Evolutionary conservation across 495 filamentous ascomycete genomes (phyloP).

Genomic region (Talaromyces nanjingensis): DNA sequence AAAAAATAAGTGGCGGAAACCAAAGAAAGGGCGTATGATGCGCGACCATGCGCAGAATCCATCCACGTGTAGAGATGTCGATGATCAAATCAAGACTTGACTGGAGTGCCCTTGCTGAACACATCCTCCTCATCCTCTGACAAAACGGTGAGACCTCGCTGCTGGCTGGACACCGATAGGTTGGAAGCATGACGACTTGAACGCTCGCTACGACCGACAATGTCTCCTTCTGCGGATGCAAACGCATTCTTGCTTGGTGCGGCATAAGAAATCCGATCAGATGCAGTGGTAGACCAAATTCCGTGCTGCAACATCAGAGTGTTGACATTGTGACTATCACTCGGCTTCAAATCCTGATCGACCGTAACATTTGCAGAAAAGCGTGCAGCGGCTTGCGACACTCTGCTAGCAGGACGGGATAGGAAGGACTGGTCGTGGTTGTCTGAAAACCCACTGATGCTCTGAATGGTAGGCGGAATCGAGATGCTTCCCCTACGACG

Average conservation of each 20-base stretch:
- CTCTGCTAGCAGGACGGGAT: not conserved
- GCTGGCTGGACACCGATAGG: not conserved
- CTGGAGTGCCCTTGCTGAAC: not conserved
- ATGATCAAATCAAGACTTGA: not conserved
- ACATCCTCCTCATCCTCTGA: conserved; percentile 7
- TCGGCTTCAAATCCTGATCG: not conserved
- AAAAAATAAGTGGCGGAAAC: not conserved
- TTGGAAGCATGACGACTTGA: not conserved
- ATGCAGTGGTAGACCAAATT: not conserved
- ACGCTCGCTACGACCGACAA: not conserved
- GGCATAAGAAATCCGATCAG: not conserved
- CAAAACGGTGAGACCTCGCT: not conserved
- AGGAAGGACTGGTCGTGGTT: not conserved
- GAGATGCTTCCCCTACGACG: conserved; percentile 1
- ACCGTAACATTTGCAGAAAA: not conserved
- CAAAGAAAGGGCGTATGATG: not conserved
- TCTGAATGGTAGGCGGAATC: not conserved
- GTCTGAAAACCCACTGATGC: not conserved
- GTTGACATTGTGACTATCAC: not conserved
- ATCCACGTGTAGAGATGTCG: not conserved
- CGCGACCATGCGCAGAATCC: not conserved
- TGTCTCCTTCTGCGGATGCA: not conserved
- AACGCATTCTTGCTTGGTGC: not conserved
- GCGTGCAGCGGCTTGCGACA: not conserved
- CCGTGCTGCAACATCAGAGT: conserved; percentile 5